Percentiles rank a stretch among this genome's conserved stretches.
These are phyloP conservation scores for Pyrenula massariospora DNA, from an alignment of 495 filamentous ascomycete species.

Conservation along the genomic window DNA sequence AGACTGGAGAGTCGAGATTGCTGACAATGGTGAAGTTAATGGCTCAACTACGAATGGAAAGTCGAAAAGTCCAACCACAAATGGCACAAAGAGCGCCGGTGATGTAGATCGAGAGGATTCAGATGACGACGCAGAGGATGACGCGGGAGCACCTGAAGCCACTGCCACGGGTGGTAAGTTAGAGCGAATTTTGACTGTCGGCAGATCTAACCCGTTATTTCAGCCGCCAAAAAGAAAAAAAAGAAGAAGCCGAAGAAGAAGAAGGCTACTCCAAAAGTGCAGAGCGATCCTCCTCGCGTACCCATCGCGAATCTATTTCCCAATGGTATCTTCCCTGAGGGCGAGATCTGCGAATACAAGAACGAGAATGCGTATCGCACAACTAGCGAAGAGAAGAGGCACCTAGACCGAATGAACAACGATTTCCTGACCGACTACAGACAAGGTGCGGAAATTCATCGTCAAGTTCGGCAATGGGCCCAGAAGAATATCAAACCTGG, in stretches of 20 bases:
- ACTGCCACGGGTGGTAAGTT: conserved; percentile 32
- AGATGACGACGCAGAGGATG: conserved; percentile 49
- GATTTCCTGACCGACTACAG: conserved; percentile 47
- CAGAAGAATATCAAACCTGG: conserved; percentile 46
- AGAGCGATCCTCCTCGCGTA: conserved; percentile 43
- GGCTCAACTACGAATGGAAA: conserved; percentile 7
- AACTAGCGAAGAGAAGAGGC: conserved; percentile 45
- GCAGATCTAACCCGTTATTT: not conserved
- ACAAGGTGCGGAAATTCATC: conserved; percentile 48
- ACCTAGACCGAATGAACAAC: conserved; percentile 38
- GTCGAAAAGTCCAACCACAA: conserved; percentile 34
- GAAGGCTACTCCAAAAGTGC: conserved; percentile 21
- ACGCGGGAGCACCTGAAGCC: conserved; percentile 24
- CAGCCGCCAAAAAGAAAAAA: conserved; percentile 31
- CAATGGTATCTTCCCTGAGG: conserved; percentile 36
- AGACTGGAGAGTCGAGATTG: conserved; percentile 8
- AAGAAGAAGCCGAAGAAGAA: conserved; percentile 41
- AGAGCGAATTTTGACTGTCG: too few species aligned
- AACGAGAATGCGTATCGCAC: conserved; percentile 45
- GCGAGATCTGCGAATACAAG: conserved; percentile 37
- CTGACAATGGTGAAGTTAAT: conserved; percentile 22
- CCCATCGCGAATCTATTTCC: conserved; percentile 41
- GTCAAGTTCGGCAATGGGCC: conserved; percentile 49
- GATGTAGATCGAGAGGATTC: conserved; percentile 53
- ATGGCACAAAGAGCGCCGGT: conserved; percentile 25